Evolutionary conservation across 768 basidiomycete genomes (phyloP), one percentile per base, ranked within the genome.

Genomic region (Coprinopsis cinerea): DNA sequence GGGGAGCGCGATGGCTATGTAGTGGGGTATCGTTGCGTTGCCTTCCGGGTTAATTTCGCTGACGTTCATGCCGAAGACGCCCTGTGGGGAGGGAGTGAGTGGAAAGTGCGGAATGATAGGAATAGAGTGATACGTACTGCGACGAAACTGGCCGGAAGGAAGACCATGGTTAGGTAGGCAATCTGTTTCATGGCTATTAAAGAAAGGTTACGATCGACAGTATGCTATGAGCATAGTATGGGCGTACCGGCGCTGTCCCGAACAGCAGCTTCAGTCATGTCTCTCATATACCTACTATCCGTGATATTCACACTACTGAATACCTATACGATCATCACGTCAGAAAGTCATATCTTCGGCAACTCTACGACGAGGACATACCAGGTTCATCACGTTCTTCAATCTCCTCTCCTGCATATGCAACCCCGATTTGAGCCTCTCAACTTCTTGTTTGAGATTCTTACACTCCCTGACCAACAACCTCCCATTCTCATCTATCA

Each of bases 161-260:
- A 83, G 15, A 81, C 58, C 78, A 82, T 82, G 0, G 80, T 78
- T 1, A 83, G 62, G 52, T 80, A 81, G 0, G 78, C 71, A 26
- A 83, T 74, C 47, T 79, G 69, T 49, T 75, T 75, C 69, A 76
- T 75, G 15, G 72, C 75, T 69, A 44, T 11, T 6, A 11, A 26
- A 22, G 18, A 18, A 26, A 28, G 42, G 24, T 35, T 13, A 41
- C 7, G 18, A 10, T n/a, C 13, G 47, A 37, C 23, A 39, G 34
- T 30, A 24, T 35, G 17, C 17, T 49, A 6, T 18, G 22, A 9
- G 25, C 13, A 6, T 20, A 43, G 1, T 34, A 36, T 41, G n/a
- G 7, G 23, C 69, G 36, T 49, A 74, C 72, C 74, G 57, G 70
- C 72, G 56, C 75, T 75, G 53, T 78, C 75, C 34, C 68, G 67